Conservation (phyloP, 179 eudicot species). For the Monotropa hypopitys region DNA sequence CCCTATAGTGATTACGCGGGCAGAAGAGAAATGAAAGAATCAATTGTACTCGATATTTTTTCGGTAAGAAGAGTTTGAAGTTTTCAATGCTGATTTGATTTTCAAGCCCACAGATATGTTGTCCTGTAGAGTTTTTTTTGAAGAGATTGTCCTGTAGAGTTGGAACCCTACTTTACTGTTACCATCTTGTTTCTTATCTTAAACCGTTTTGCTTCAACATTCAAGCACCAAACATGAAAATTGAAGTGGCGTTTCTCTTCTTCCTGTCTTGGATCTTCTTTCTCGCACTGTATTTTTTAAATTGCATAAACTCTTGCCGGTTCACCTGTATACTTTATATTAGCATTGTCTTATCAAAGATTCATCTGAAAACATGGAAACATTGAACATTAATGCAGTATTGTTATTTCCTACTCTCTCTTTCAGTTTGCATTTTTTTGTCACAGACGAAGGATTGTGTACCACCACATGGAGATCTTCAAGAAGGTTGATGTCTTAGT, state of each 20-base stretch:
- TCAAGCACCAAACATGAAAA: neutral
- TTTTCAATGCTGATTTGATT: neutral
- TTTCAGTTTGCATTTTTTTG: conserved; percentile 8
- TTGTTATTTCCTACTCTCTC: neutral
- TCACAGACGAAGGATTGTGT: conserved; percentile 76
- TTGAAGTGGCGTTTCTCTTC: neutral
- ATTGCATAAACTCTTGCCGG: neutral
- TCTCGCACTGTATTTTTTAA: neutral
- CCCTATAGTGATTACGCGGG: too few species aligned
- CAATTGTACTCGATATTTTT: too few species aligned
- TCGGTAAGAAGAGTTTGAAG: neutral
- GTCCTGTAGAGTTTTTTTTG: neutral
- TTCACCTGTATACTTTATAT: neutral
- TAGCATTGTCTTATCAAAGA: neutral
- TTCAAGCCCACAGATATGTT: neutral
- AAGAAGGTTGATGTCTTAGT: conserved; percentile 79
- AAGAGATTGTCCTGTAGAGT: neutral
- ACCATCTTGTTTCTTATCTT: neutral
- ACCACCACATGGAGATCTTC: conserved; percentile 75
- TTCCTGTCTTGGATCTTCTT: neutral
- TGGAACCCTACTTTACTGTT: neutral
- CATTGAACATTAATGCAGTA: neutral
- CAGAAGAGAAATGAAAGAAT: too few species aligned
- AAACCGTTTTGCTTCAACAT: neutral
- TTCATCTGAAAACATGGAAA: neutral